Percentiles rank a stretch among this genome's conserved stretches.
phyloP scores from a whole-genome alignment of 1,139 yeast genomes.

The Lodderomyces elongisporus region DNA sequence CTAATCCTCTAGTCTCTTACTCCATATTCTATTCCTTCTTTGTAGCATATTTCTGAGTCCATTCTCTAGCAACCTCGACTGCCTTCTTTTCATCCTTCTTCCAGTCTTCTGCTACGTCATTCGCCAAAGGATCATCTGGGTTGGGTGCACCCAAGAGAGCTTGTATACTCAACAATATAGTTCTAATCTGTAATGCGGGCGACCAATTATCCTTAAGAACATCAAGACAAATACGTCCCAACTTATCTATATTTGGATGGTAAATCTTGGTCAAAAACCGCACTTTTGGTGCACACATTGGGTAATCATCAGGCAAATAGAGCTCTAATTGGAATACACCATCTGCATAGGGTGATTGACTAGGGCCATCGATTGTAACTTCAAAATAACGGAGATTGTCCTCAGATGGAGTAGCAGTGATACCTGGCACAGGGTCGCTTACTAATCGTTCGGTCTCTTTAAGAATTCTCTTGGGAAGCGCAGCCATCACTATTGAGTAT shows the following conservation, averaged over 20 bases:
- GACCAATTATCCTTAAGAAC: conserved; percentile 92
- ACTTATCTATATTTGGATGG: conserved; percentile 93
- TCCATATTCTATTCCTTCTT: conserved; percentile 8
- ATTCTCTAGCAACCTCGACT: conserved; percentile 75
- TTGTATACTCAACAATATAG: conserved; percentile 87
- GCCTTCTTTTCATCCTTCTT: conserved; percentile 79
- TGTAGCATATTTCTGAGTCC: conserved; percentile 71
- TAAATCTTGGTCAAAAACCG: conserved; percentile 88
- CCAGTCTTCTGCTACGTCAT: conserved; percentile 97
- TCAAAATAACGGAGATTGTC: conserved; percentile 90
- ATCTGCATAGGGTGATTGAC: conserved; percentile 74
- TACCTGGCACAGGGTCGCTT: conserved; percentile 96
- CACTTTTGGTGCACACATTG: conserved; percentile 91
- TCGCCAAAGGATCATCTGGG: conserved; percentile 97
- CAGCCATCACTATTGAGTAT: too few relatives aligned
- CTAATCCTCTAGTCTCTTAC: not conserved
- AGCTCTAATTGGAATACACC: conserved; percentile 75
- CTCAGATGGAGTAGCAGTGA: conserved; percentile 86
- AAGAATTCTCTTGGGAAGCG: conserved; percentile 82
- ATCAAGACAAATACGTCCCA: conserved; percentile 93
- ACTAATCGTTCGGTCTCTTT: conserved; percentile 91
- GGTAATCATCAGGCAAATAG: conserved; percentile 84
- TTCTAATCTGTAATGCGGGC: conserved; percentile 95
- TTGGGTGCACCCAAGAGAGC: conserved; percentile 94
- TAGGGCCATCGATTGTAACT: conserved; percentile 82